Evolutionary conservation across 345 rosid genomes (phyloP), one percentile per base, ranked within the genome.

Genomic region (Microcos paniculata): DNA sequence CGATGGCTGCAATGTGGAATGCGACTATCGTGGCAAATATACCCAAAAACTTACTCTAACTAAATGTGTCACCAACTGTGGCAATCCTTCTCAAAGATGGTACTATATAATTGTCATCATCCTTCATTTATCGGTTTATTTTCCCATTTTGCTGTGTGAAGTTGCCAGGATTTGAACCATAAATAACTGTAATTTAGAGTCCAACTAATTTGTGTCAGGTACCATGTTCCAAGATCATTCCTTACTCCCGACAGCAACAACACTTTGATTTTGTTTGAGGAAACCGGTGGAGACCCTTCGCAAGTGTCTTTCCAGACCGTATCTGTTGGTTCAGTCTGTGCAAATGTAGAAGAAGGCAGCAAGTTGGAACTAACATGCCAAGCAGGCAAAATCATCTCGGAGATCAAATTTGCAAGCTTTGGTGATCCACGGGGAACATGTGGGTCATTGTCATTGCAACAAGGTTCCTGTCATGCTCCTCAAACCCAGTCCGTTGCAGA

Each of bases 11-110:
- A 5, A 6, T 26, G 76, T 24, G 1, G 55, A 23, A 0, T 88
- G 91, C 10, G 79, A 83, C 33, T 86, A 86, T 52, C 82, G 82
- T 0, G 87, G 84, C 12, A 0, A 74, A 2, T 84, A 88, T n/a
- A n/a, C n/a, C n/a, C n/a, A n/a, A n/a, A n/a, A n/a, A n/a, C n/a
- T n/a, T n/a, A n/a, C n/a, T n/a, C n/a, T n/a, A n/a, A n/a, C n/a
- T n/a, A 84, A 83, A 59, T 88, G 85, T 19, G 30, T 59, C 31
- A 45, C 55, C 6, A 84, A 84, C 31, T 87, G 88, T 48, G 90
- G 90, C 23, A 52, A 77, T n/a, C 87, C 91, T 15, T 76, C 82
- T 15, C 85, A 86, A 46, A 80, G 83, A 80, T 83, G 88, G 86
- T 83, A n/a, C n/a, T n/a, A n/a, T n/a, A 70, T 31, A 84, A 83